Percentiles rank a stretch among this genome's conserved stretches.
Evolutionary conservation across 768 basidiomycete genomes (phyloP).

Genomic region (Mycena crocata): DNA sequence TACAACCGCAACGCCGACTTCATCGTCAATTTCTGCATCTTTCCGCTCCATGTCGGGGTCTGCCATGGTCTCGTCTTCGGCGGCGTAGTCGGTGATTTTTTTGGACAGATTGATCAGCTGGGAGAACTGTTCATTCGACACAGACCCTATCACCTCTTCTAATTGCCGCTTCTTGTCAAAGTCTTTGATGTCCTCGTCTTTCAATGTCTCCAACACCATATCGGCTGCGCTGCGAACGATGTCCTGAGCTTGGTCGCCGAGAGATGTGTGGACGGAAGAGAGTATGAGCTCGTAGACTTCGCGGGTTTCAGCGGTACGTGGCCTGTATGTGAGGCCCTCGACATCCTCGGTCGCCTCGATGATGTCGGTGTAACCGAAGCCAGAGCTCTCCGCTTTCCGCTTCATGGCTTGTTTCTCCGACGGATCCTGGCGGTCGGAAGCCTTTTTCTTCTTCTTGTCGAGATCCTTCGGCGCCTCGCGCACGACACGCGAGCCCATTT

Average conservation of each 20-base stretch:
- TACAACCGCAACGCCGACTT: conserved; percentile 96
- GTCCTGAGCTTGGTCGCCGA: conserved; percentile 97
- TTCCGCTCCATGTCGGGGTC: conserved; percentile 86
- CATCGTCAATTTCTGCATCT: conserved; percentile 93
- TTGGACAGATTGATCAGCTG: conserved; percentile 88
- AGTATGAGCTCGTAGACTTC: conserved; percentile 95
- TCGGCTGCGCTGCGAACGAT: conserved; percentile 97
- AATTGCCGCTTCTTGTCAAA: conserved; percentile 98
- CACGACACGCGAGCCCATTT: conserved; percentile 94
- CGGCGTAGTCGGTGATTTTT: conserved; percentile 96
- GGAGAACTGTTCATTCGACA: conserved; percentile 81
- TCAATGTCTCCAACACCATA: conserved; percentile 86
- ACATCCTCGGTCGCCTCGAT: conserved; percentile 94
- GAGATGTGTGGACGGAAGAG: conserved; percentile 79
- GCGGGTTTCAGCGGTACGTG: conserved; percentile 92
- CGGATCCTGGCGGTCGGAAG: conserved; percentile 66
- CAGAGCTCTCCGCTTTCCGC: conserved; percentile 70
- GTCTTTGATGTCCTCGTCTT: conserved; percentile 90
- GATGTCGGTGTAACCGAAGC: conserved; percentile 89
- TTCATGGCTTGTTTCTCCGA: conserved; percentile 68
- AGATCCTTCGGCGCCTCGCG: conserved; percentile 88
- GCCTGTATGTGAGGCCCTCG: conserved; percentile 93
- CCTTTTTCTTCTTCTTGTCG: conserved; percentile 94
- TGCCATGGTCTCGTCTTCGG: conserved; percentile 81
- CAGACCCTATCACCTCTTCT: conserved; percentile 75